Evolutionary conservation across 768 basidiomycete genomes (phyloP), one percentile per base, ranked within the genome.

Genomic region (Gyrodon lividus): DNA sequence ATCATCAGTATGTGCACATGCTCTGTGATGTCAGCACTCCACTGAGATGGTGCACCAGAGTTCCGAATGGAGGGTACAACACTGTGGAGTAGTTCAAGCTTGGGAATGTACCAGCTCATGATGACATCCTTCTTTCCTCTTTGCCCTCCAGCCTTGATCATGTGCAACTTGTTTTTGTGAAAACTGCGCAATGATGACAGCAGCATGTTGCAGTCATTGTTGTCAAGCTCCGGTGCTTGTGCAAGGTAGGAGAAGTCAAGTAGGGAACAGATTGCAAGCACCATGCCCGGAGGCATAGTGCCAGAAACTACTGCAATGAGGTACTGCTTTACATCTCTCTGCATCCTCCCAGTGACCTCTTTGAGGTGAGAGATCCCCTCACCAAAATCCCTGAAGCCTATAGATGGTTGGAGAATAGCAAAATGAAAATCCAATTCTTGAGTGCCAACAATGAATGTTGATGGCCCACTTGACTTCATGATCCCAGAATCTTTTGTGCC

Each of bases 391-490:
- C 66, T 56, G 56, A 63, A 70, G 5, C 71, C 70, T 9, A 61
- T 61, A 43, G 60, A 64, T 13, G 65, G 65, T 20, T 74, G 73
- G 14, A 76, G 61, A 28, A 72, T 43, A 2, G 64, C 67, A 41
- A 72, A 68, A 3, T 64, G 62, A 46, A 70, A 69, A n/a, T n/a
- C n/a, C n/a, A n/a, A n/a, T n/a, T n/a, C n/a, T n/a, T n/a, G n/a
- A n/a, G n/a, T n/a, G n/a, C n/a, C n/a, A n/a, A n/a, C n/a, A n/a
- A n/a, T n/a, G 51, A 16, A 61, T 61, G 20, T 59, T 50, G 19
- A 70, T 65, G 43, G 68, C 64, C 74, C 75, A 77, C 41, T 70
- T 69, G 2, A 58, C 54, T 33, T 71, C 67, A 47, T 75, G 73
- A 51, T 77, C 73, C 59, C 61, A 74, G 39, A 72, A 75, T 24